A percentile compares a stretch with the other conserved stretches of the same genome.
Evolutionary conservation across 495 filamentous ascomycete genomes (phyloP).

Genomic region (Margaritispora aquatica): DNA sequence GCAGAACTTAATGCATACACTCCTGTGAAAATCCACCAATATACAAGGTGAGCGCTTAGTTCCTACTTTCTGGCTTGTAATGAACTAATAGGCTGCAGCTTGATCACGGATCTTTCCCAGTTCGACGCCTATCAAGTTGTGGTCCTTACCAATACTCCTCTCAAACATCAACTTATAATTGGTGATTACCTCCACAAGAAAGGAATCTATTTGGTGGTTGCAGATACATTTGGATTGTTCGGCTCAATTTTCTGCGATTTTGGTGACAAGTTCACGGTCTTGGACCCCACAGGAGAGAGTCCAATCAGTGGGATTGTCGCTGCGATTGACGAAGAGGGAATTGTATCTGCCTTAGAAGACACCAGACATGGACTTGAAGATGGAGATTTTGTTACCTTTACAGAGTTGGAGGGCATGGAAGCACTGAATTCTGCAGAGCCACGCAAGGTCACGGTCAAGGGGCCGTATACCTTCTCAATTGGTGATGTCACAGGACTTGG

Average conservation of each 20-base stretch:
- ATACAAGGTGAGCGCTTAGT: constrained; percentile 29
- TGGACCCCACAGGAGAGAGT: constrained; percentile 87
- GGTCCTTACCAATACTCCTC: constrained; percentile 77
- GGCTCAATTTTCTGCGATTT: constrained; percentile 97
- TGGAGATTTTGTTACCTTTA: constrained; percentile 93
- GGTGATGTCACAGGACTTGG: constrained; percentile 86
- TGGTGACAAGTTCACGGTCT: constrained; percentile 82
- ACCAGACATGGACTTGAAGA: constrained; percentile 93
- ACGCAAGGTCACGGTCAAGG: constrained; percentile 87
- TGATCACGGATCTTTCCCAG: constrained; percentile 57
- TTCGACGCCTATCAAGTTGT: constrained; percentile 87
- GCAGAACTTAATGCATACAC: constrained; percentile 96
- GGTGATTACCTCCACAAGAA: constrained; percentile 91
- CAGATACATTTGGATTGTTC: constrained; percentile 90
- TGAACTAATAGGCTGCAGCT: constrained; percentile 19
- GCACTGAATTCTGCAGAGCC: constrained; percentile 74
- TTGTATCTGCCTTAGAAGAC: constrained; percentile 94
- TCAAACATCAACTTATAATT: constrained; percentile 73
- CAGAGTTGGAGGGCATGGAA: constrained; percentile 91
- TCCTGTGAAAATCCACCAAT: constrained; percentile 70
- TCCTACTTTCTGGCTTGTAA: too few species aligned
- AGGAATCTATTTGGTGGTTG: constrained; percentile 80
- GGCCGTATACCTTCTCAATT: constrained; percentile 94
- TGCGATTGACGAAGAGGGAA: constrained; percentile 75
- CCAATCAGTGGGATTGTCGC: constrained; percentile 86